A percentile compares a stretch with the other conserved stretches of the same genome.
phyloP scores from a whole-genome alignment of 116 monocot genomes.

The Cymodocea nodosa region DNA sequence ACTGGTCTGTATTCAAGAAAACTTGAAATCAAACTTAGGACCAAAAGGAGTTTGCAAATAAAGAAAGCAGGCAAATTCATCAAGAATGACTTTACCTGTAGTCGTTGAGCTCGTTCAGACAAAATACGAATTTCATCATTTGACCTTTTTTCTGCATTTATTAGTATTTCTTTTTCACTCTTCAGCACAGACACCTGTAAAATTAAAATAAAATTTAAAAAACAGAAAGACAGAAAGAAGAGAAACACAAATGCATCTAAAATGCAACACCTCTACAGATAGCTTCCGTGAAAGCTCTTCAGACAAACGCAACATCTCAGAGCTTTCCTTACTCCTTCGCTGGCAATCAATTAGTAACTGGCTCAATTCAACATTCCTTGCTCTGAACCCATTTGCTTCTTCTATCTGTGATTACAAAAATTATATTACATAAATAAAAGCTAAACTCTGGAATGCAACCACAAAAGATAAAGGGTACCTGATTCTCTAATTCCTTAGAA shows the following conservation, averaged over 20 bases:
- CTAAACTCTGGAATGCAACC: neutral
- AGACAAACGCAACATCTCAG: slow-evolving; percentile 42
- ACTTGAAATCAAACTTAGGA: slow-evolving; percentile 2
- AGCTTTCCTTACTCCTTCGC: slow-evolving; percentile 54
- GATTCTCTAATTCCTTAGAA: slow-evolving; percentile 59
- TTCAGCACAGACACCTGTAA: slow-evolving; percentile 71
- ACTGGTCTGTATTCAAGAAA: slow-evolving; percentile 38
- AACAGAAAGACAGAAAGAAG: neutral
- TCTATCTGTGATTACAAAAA: slow-evolving; percentile 32
- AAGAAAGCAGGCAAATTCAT: neutral
- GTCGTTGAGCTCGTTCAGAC: slow-evolving; percentile 60
- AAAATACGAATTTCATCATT: slow-evolving; percentile 60
- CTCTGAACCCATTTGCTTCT: slow-evolving; percentile 58
- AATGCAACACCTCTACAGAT: slow-evolving; percentile 55
- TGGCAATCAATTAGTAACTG: slow-evolving; percentile 75
- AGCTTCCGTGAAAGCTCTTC: slow-evolving; percentile 69
- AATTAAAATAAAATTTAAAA: neutral
- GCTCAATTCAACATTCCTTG: slow-evolving; percentile 72
- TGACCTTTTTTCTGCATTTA: slow-evolving; percentile 66
- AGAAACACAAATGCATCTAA: neutral
- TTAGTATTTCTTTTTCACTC: slow-evolving; percentile 69
- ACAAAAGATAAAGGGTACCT: slow-evolving; percentile 22
- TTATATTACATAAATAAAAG: slow-evolving; percentile 1
- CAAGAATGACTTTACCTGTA: slow-evolving; percentile 41
- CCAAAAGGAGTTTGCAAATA: neutral